These are phyloP conservation scores for Arxiozyma slooffiae DNA, from an alignment of 1,139 yeast genomes.

Conservation along the genomic window DNA sequence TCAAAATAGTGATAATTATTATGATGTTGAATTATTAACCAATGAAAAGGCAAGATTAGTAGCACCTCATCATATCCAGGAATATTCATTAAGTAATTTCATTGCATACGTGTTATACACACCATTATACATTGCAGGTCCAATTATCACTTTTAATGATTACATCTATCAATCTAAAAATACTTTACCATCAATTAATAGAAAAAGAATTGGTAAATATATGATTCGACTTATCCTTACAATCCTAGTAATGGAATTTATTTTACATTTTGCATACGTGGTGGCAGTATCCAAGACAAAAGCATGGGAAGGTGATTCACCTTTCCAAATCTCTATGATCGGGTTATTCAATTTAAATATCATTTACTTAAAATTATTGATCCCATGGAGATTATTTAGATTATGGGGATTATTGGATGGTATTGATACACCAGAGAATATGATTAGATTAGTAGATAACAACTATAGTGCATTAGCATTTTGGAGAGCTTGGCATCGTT, in stretches of 20 bases:
- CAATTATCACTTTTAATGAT: slow-evolving; percentile 86
- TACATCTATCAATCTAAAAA: slow-evolving; percentile 55
- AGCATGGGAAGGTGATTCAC: slow-evolving; percentile 86
- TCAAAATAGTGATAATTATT: background rate
- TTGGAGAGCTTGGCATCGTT: slow-evolving; percentile 99
- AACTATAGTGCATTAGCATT: slow-evolving; percentile 87
- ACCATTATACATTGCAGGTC: slow-evolving; percentile 92
- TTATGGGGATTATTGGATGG: slow-evolving; percentile 87
- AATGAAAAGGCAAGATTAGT: slow-evolving; percentile 61
- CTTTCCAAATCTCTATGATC: slow-evolving; percentile 90
- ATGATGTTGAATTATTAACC: slow-evolving; percentile 4
- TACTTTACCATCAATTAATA: slow-evolving; percentile 44
- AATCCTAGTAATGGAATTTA: slow-evolving; percentile 74
- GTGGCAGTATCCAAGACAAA: slow-evolving; percentile 79
- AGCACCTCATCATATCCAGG: slow-evolving; percentile 49
- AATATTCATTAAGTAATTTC: slow-evolving; percentile 56
- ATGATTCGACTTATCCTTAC: slow-evolving; percentile 62
- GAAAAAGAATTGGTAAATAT: slow-evolving; percentile 48
- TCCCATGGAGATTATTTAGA: slow-evolving; percentile 94
- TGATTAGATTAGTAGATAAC: slow-evolving; percentile 93
- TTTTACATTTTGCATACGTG: slow-evolving; percentile 81
- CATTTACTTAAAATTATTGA: slow-evolving; percentile 82
- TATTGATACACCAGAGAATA: slow-evolving; percentile 94
- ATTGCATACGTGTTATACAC: slow-evolving; percentile 72
- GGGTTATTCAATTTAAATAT: slow-evolving; percentile 83